Base-by-base conservation (phyloP, 768 basidiomycete species). In the Boletus sensibilis region DNA sequence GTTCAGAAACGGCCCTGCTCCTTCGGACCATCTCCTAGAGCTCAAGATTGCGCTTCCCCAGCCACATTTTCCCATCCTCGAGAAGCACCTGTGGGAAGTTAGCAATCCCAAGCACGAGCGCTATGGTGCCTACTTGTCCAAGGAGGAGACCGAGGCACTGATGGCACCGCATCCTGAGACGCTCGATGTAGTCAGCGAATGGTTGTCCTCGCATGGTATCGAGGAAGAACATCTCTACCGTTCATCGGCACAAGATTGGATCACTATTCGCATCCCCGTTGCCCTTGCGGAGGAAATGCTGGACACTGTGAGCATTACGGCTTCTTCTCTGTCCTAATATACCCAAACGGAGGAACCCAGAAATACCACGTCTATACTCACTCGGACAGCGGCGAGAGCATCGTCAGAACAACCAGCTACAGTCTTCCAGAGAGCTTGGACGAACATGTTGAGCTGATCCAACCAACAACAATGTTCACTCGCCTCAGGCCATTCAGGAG, bases 381-480 rank as follows among this genome's bases (percentile, higher is more conserved):
- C 65, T 65, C 69, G 11, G 71, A 73, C 21, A 79, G 74, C 49
- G 85, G 82, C 4, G 82, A 84, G 31, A 68, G 75, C 14, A 67
- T 88, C 35, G 73, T 88, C 56, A 81, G 89, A 52, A 86, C 89
- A n/a, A 84, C 82, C 4, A 75, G 74, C 56, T 90, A 88, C 73
- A 85, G 82, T 62, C 78, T 91, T 18, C 88, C 88, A 0, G 75
- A 76, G 44, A 57, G 79, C 53, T 69, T 90, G 44, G 78, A 84
- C 61, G 71, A 74, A 4, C 86, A 89, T 63, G 67, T 90, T 53
- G 86, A 88, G 37, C 69, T 89, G 31, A 74, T 90, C 29, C 86
- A 89, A 57, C 88, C 88, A 0, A 90, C 88, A 3, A 90, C 87
- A 2, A 78, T 82, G 68, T 90, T 90, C 62, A 73, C 77, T 41